phyloP scores from a whole-genome alignment of 2,329 filamentous ascomycete species.

The Phialocephala sp. region DNA sequence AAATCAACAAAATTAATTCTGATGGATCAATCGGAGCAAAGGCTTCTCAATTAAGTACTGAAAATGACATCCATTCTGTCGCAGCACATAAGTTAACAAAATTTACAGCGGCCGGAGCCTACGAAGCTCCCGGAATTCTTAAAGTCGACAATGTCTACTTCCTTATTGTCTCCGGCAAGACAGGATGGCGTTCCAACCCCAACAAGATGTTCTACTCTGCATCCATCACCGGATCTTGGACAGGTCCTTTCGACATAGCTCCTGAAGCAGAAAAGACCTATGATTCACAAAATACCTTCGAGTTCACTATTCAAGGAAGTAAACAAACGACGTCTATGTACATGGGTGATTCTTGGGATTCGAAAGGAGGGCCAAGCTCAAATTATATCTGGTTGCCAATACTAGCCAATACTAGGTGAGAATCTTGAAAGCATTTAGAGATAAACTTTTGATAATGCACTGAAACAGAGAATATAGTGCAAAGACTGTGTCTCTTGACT shows the following conservation, averaged over 20 bases:
- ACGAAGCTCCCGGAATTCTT: conserved; percentile 46
- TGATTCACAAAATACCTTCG: conserved; percentile 46
- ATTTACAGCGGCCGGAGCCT: conserved; percentile 41
- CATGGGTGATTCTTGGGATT: conserved; percentile 48
- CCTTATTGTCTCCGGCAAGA: conserved; percentile 47
- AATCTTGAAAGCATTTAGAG: neutral
- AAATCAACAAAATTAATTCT: conserved; percentile 47
- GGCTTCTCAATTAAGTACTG: conserved; percentile 39
- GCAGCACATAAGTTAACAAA: neutral
- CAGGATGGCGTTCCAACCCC: conserved; percentile 45
- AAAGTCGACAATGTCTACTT: conserved; percentile 45
- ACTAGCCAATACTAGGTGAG: conserved; percentile 43
- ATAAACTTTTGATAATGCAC: neutral
- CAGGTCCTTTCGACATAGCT: conserved; percentile 45
- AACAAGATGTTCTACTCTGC: conserved; percentile 47
- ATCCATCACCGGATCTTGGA: conserved; percentile 44
- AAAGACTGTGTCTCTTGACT: conserved; percentile 45
- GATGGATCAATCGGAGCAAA: conserved; percentile 46
- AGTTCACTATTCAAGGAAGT: conserved; percentile 44
- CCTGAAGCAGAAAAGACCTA: conserved; percentile 46
- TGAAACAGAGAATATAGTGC: conserved; percentile 24
- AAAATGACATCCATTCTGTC: neutral
- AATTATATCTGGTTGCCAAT: conserved; percentile 50
- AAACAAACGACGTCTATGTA: conserved; percentile 45
- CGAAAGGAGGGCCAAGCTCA: conserved; percentile 42